Conservation (phyloP, 1,139 yeast genomes). For the Sugiyamaella japonica region DNA sequence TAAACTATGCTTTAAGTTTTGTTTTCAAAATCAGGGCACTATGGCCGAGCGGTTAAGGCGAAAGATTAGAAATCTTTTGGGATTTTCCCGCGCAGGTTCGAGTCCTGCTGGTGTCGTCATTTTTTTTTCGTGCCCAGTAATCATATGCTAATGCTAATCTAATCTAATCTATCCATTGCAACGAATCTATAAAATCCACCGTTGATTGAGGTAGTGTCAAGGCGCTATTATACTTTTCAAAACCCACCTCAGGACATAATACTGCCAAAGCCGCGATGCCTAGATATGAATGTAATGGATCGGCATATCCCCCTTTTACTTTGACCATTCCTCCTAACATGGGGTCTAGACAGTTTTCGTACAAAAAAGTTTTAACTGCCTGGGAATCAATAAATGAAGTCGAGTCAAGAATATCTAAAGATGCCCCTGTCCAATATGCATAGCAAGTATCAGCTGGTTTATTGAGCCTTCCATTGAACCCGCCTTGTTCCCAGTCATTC, state of each 20-base stretch:
- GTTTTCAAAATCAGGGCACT: slow-evolving; percentile 46
- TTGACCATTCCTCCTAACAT: slow-evolving; percentile 85
- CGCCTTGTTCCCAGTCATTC: slow-evolving; percentile 59
- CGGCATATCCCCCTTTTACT: slow-evolving; percentile 59
- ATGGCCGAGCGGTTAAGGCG: slow-evolving; percentile 83
- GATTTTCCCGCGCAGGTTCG: slow-evolving; percentile 43
- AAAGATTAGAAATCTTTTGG: slow-evolving; percentile 82
- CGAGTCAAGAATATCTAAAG: slow-evolving; percentile 49
- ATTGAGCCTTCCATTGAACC: slow-evolving; percentile 85
- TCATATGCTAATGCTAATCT: neutral
- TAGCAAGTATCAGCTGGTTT: slow-evolving; percentile 90
- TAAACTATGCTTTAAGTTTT: too few relatives aligned
- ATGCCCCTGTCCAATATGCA: slow-evolving; percentile 81
- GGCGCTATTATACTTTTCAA: slow-evolving; percentile 31
- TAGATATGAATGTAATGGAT: slow-evolving; percentile 45
- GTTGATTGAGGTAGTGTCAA: slow-evolving; percentile 30
- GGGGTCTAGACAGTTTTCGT: slow-evolving; percentile 60
- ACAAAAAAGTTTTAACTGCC: slow-evolving; percentile 49
- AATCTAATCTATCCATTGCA: slow-evolving; percentile 16
- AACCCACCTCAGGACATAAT: slow-evolving; percentile 20
- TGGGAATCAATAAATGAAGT: slow-evolving; percentile 43
- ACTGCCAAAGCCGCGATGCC: slow-evolving; percentile 42
- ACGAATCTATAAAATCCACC: slow-evolving; percentile 17
- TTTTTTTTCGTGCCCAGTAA: too few relatives aligned
- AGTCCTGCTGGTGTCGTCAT: slow-evolving; percentile 37